Evolutionary conservation across 495 filamentous ascomycete species (phyloP), one percentile per base, ranked within the genome.

Genomic region (Barbatosphaeria neglecta): DNA sequence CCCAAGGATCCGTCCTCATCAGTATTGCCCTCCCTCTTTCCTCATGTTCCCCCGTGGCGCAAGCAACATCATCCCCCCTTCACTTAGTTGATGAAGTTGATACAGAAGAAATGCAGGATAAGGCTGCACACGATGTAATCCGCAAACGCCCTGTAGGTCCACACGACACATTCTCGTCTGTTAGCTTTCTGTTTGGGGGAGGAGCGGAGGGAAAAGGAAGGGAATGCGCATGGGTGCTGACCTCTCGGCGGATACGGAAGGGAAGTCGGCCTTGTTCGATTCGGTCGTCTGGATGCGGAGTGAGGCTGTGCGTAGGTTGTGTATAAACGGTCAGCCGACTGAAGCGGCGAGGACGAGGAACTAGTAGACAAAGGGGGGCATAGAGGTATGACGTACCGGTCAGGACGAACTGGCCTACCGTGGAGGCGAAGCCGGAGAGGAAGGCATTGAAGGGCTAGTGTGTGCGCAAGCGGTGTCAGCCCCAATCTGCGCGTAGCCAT

Each of bases 91-190:
- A 98, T 97, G 64, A 98, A 98, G 72, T 98, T 97, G 55, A 96
- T 83, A 68, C 92, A 98, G 75, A 98, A 97, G 72, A 97, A 94
- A 72, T 98, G 92, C 64, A 98, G 67, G 57, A 98, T 85, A 63
- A 98, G 58, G 61, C 88, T 95, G 58, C 89, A 90, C 47, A 96
- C 87, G 50, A 97, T 81, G 57, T 82, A 98, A 74, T 98, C 92
- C 55, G 92, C 92, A 64, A 98, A 98, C 15, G 92, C 93, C 61
- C 90, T 92, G 53, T 11, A 11, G 22, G 9, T 22, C 1, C 48
- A 10, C 11, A 53, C 22, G 31, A 20, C 19, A 25, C 37, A 8
- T 31, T 24, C 33, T 13, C 41, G 50, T 56, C 39, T 33, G 28
- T 33, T 6, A 7, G 6, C 11, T 33, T 15, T 13, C 11, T n/a